Percentiles rank a stretch among this genome's conserved stretches.
Conservation (phyloP, 495 filamentous ascomycete species). For the Tuber microsphaerosporum region DNA sequence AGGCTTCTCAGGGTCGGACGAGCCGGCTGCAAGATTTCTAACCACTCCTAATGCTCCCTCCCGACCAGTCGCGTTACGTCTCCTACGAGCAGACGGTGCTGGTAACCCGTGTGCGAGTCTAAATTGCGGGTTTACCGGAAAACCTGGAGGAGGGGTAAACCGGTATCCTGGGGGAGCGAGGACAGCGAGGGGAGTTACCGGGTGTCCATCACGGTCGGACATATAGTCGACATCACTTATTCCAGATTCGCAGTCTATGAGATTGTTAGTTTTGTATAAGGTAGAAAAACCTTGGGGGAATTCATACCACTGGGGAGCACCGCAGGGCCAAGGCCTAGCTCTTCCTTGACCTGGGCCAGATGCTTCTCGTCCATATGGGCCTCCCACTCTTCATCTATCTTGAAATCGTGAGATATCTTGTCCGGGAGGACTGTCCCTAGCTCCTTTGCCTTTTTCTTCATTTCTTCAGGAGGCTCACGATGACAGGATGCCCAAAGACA, state of each 20-base stretch:
- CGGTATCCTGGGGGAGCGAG: conserved; percentile 25
- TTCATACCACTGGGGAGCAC: conserved; percentile 23
- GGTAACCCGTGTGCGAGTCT: background rate
- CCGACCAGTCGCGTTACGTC: background rate
- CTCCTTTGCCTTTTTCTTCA: conserved; percentile 8
- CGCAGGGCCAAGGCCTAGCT: conserved; percentile 32
- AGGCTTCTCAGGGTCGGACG: background rate
- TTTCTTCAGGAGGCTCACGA: conserved; percentile 18
- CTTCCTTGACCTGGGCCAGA: conserved; percentile 25
- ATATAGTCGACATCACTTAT: conserved; percentile 35
- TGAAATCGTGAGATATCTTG: conserved; percentile 24
- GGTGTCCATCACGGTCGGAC: conserved; percentile 25
- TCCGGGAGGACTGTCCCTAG: conserved; percentile 4
- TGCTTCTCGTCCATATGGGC: conserved; percentile 24
- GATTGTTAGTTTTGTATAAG: background rate
- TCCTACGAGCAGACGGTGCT: background rate
- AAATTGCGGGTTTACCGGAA: background rate
- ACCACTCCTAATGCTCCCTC: background rate
- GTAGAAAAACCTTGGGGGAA: background rate
- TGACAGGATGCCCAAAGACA: conserved; percentile 34
- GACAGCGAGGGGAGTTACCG: conserved; percentile 31
- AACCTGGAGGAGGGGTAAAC: conserved; percentile 29
- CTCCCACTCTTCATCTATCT: conserved; percentile 23
- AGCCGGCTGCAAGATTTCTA: background rate
- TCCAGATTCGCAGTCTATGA: conserved; percentile 28